Base-by-base conservation (phyloP, 1,284 basidiomycete species). In the Malassezia furfur region DNA sequence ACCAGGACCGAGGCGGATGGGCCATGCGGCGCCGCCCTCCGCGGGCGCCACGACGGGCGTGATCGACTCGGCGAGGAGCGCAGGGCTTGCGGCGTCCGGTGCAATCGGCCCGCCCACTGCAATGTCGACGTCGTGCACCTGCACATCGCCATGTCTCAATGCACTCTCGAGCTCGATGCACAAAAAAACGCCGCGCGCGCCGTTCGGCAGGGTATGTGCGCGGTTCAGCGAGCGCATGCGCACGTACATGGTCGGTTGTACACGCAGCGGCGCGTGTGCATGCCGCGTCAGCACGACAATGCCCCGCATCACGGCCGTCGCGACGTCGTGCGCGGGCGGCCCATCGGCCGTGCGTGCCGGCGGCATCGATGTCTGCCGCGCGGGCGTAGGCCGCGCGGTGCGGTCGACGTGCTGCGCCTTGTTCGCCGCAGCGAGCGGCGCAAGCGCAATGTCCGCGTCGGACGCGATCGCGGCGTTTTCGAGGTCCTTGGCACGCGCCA, bases 111-210 rank as follows among this genome's bases (percentile, higher is more conserved):
- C 49, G 31, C 44, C 50, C 40, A 57, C 28, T 0, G 46, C n/a
- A 9, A 57, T 21, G 7, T 28, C 15, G 6, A 57, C 25, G 8
- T 12, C 31, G 22, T 57, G 45, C 19, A 57, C 28, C 3, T 34
- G 9, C 9, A 48, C 50, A 5, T 43, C 15, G 14, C 28, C 10
- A 6, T 40, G 9, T 1, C 8, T 7, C 39, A 57, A 45, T 3
- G 57, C 46, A 31, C 59, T 65, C 34, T 66, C 62, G 37, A 68
- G 53, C 48, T 68, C 63, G 45, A 68, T 60, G 34, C 56, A 62
- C 31, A 68, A 54, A 2, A 68, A 50, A 3, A 65, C 45, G 11
- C 49, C 28, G 21, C 52, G 57, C 21, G 39, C 31, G n/a, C 58
- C 17, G 1, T 12, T 7, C 21, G 35, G 9, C 28, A 30, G 7